Conservation (phyloP, 2,329 filamentous ascomycete genomes). For the Nemania sp. region DNA sequence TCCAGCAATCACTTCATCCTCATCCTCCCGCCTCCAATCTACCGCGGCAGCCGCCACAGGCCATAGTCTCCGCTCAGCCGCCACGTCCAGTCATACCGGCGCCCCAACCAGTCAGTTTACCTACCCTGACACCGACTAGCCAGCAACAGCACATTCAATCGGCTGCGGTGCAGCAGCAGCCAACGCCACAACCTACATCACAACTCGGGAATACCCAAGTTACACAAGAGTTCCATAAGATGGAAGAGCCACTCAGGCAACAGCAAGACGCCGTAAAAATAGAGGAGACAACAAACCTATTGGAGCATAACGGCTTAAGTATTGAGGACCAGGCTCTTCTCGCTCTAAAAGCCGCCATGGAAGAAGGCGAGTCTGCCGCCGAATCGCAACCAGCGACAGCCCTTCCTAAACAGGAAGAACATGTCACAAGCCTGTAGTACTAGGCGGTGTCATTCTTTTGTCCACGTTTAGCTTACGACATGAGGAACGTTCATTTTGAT, state of each 20-base stretch:
- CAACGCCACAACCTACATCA: constrained; percentile 6
- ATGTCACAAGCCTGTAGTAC: constrained; percentile 4
- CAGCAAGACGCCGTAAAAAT: constrained; percentile 15
- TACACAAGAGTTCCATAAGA: constrained; percentile 3
- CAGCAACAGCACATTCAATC: constrained; percentile 25
- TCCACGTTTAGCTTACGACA: too few relatives aligned
- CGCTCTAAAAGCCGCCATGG: constrained; percentile 34
- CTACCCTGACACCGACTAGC: constrained; percentile 31
- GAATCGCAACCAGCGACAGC: constrained; percentile 17
- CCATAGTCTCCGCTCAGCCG: constrained; percentile 22
- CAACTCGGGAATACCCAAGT: constrained; percentile 16
- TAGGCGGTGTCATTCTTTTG: neutral
- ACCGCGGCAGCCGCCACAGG: constrained; percentile 29
- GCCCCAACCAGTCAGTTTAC: constrained; percentile 38
- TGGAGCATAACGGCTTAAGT: constrained; percentile 31
- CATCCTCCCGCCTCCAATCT: constrained; percentile 28
- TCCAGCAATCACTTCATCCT: constrained; percentile 28
- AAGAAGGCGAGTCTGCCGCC: constrained; percentile 29
- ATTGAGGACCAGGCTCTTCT: constrained; percentile 37
- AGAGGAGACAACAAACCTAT: constrained; percentile 14
- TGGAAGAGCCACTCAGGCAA: constrained; percentile 9
- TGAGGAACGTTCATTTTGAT: too few relatives aligned
- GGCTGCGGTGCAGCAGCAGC: constrained; percentile 6
- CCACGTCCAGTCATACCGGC: constrained; percentile 37
- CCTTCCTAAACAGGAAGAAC: constrained; percentile 24